Percentiles rank a stretch among this genome's conserved stretches.
phyloP scores from a whole-genome alignment of 2,329 filamentous ascomycete species.

The Alternaria solani region DNA sequence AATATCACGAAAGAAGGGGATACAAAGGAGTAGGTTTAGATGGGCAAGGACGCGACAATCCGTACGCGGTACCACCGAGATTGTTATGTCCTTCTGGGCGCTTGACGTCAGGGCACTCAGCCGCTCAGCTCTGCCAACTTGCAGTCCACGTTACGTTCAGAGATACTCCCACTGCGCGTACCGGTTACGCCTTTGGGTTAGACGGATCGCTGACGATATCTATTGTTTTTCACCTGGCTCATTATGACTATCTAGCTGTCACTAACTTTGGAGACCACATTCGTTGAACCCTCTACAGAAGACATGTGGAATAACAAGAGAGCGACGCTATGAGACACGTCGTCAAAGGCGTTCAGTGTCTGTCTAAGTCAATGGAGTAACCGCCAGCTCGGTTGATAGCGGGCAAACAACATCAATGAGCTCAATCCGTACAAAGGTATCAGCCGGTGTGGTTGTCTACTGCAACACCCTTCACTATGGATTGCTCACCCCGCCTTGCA shows the following conservation, averaged over 20 bases:
- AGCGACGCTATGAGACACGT: neutral
- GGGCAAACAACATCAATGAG: neutral
- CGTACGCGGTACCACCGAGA: neutral
- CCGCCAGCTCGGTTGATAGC: neutral
- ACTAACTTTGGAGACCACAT: neutral
- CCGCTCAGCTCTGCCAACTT: neutral
- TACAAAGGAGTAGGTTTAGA: neutral
- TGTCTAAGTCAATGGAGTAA: neutral
- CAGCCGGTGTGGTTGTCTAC: neutral
- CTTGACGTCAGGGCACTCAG: neutral
- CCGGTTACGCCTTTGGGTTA: neutral
- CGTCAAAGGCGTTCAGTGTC: neutral
- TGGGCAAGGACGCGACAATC: neutral
- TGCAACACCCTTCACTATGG: neutral
- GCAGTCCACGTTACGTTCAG: neutral
- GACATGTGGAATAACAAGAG: neutral
- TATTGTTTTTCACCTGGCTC: neutral
- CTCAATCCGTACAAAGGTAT: neutral
- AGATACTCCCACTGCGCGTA: neutral
- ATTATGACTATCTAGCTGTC: neutral
- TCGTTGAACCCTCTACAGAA: neutral
- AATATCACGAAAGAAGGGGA: neutral
- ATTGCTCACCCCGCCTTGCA: neutral
- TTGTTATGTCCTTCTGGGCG: neutral
- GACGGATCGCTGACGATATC: neutral